These are phyloP conservation scores for Backusella mclennaniae DNA, from an alignment of 192 early-diverging fungal species.

Conservation along the genomic window DNA sequence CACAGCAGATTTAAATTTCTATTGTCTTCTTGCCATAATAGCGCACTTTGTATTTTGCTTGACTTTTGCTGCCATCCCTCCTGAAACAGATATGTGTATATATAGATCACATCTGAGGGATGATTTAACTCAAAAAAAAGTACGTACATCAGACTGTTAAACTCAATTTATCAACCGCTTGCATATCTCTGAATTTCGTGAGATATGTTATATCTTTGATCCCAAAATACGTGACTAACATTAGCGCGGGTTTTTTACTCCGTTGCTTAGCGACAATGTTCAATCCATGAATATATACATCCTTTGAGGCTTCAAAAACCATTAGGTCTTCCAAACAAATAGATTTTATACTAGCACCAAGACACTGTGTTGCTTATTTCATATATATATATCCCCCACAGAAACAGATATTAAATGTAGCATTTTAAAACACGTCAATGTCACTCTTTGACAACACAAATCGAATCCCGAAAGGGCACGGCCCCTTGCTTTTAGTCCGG, in stretches of 20 bases:
- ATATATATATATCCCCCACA: background rate
- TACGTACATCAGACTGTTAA: background rate
- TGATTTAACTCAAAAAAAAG: background rate
- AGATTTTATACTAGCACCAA: background rate
- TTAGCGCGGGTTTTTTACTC: background rate
- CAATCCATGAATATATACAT: background rate
- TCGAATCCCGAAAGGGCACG: background rate
- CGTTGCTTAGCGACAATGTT: background rate
- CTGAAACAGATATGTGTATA: background rate
- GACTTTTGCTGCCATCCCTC: background rate
- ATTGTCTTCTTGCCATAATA: background rate
- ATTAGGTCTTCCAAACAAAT: background rate
- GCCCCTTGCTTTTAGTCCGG: background rate
- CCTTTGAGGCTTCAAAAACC: background rate
- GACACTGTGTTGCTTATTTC: background rate
- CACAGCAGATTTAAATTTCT: background rate
- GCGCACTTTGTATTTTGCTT: background rate
- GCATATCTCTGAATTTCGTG: background rate
- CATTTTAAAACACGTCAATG: background rate
- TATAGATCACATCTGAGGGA: background rate
- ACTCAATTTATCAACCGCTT: background rate
- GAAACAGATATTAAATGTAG: background rate
- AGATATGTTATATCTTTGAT: background rate
- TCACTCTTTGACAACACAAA: background rate
- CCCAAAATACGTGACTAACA: background rate